These are phyloP conservation scores for Colletotrichum sojae DNA, from an alignment of 2,329 filamentous ascomycete genomes.

Conservation along the genomic window DNA sequence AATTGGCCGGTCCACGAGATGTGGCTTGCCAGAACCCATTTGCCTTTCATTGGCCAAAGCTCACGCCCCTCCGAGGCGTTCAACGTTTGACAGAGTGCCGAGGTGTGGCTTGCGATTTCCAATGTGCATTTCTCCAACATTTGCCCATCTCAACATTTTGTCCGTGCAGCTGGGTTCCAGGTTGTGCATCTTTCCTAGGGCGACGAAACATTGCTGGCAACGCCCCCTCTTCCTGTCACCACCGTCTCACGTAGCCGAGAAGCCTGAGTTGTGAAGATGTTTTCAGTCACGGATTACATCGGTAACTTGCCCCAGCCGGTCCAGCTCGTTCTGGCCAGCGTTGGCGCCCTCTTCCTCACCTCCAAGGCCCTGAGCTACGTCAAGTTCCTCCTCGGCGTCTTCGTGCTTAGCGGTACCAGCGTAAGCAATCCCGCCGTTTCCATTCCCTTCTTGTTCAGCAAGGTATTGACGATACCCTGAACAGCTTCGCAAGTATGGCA, in stretches of 20 bases:
- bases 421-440: slow-evolving; percentile 57
- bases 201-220: not conserved
- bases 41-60: slow-evolving; percentile 11
- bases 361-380: slow-evolving; percentile 71
- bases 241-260: not conserved
- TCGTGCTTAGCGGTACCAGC: slow-evolving; percentile 75
- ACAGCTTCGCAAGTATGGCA: slow-evolving; percentile 90
- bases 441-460: not conserved
- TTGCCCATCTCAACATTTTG: slow-evolving; percentile 39
- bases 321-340: slow-evolving; percentile 62
- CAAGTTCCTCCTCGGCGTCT: slow-evolving; percentile 75
- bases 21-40: slow-evolving; percentile 1
- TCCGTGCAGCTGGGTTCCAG: slow-evolving; percentile 18
- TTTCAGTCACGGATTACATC: slow-evolving; percentile 49
- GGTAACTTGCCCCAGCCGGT: slow-evolving; percentile 59
- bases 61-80: slow-evolving; percentile 11
- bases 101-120: slow-evolving; percentile 32
- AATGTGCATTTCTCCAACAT: slow-evolving; percentile 16
- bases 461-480: slow-evolving; percentile 40
- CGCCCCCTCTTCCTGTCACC: not conserved
- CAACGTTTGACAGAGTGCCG: slow-evolving; percentile 28
- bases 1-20: not conserved
- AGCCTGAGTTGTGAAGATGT: slow-evolving; percentile 15
- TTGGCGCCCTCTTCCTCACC: slow-evolving; percentile 73
- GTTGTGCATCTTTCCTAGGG: not conserved